A percentile compares a stretch with the other conserved stretches of the same genome.
Evolutionary conservation across 2,329 filamentous ascomycete genomes (phyloP).

Genomic region (Exserohilum rostratum): DNA sequence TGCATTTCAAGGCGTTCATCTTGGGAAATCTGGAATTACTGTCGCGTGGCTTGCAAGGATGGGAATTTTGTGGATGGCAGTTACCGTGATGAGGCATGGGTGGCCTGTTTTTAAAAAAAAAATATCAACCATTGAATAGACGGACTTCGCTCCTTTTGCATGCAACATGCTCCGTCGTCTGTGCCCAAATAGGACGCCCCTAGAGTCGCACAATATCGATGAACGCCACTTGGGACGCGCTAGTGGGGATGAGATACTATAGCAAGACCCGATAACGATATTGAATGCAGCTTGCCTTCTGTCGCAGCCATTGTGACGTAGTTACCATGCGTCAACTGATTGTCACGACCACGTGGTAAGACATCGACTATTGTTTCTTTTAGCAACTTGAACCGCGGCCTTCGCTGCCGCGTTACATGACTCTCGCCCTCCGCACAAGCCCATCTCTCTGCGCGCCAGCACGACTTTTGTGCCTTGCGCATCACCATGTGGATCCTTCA

Average conservation of each 20-base stretch:
- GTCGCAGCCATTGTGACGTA: background rate
- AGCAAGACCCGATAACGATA: background rate
- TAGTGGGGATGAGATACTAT: background rate
- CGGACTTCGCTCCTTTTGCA: background rate
- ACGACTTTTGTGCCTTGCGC: background rate
- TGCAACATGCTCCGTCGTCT: background rate
- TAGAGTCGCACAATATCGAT: background rate
- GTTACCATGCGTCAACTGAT: no score
- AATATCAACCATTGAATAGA: background rate
- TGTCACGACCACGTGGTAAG: no score
- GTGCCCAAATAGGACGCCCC: background rate
- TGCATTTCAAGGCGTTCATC: constrained; percentile 14
- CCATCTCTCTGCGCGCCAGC: background rate
- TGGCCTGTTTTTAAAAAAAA: background rate
- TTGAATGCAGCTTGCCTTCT: background rate
- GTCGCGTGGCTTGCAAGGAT: background rate
- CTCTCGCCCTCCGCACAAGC: no score
- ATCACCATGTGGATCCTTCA: background rate
- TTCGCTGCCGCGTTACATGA: no score
- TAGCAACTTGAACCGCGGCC: no score
- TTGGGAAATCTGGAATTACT: constrained; percentile 1
- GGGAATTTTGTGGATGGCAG: background rate
- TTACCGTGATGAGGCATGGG: background rate
- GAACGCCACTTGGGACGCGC: background rate
- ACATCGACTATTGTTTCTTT: no score